Base-by-base conservation (phyloP, 2,329 filamentous ascomycete species). In the Myriosclerotinia scirpicola region DNA sequence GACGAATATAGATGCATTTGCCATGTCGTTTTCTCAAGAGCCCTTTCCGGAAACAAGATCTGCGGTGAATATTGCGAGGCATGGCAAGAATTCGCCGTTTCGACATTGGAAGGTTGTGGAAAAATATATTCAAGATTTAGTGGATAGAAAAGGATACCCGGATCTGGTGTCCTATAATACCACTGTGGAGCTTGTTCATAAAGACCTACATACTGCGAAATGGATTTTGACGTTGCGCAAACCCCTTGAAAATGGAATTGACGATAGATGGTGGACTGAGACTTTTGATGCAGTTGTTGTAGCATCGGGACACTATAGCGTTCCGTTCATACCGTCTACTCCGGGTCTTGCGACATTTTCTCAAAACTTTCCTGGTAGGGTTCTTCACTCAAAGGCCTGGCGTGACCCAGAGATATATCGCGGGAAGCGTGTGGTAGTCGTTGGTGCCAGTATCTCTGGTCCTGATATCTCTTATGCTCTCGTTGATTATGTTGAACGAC, bases 341-440 rank as follows among this genome's bases (percentile, higher is more conserved):
- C 76, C 80, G 0, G 89, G 89, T 0, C 80, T 91, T 3, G 74
- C 79, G 11, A 78, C 79, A 15, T 89, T 85, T 82, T 84, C 87
- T 71, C 64, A 76, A n/a, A 73, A 75, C 7, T 87, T 85, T 65
- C 84, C 85, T 0, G 80, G 79, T 0, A 74, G 78, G 1, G 82
- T 91, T 20, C 82, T 81, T 5, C 89, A 92, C 73, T 91, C 90
- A 1, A 95, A 93, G 76, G 85, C 85, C 69, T 95, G 91, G 73
- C 85, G 91, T 8, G 82, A 79, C 0, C 84, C 90, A 0, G 82
- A 86, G 17, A 75, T 79, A 2, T 93, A 87, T 73, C 74, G 74
- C 1, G 81, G 80, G 36, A 87, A 88, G 66, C 67, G 72, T 68
- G 73, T 89, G 0, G 78, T 90, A 0, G 81, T 87, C 0, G 85